Base-by-base conservation (phyloP, 2,329 filamentous ascomycete species). In the Phialocephala sp. region DNA sequence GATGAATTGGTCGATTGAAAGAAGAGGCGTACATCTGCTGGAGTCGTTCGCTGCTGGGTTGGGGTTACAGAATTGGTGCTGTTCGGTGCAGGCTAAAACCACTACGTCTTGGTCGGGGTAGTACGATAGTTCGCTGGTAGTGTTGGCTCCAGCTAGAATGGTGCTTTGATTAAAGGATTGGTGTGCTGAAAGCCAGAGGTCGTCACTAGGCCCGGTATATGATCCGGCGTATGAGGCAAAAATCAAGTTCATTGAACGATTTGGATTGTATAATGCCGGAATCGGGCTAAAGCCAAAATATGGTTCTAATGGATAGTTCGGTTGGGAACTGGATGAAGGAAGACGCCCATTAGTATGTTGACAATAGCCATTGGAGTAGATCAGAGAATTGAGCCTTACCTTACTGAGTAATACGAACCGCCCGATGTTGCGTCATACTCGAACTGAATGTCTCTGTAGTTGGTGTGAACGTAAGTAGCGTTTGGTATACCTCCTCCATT, bases 31-130 rank as follows among this genome's bases (percentile, higher is more conserved):
- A 18, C 50, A 54, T 15, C 14, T 6, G 4, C 14, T 4, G 3
- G 22, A 15, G 2, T 32, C 4, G n/a, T 54, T 35, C 8, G 24
- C 1, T 15, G 24, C 1, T 18, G 8, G 50, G 15, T 3, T 54
- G 8, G 45, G 45, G 5, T 54, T 54, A 24, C 50, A 54, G 24
- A 54, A 18, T 32, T 54, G 50, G 15, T 54, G 50, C 18, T 54
- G 50, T 18, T 54, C 50, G 1, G 22, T 27, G 24, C 50, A 54
- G 3, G 22, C 24, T 5, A 54, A 22, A 22, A 52, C 47, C 2
- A 4, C 9, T 2, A 52, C 47, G 8, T 11, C 4, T 18, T 27
- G 27, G 24, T 52, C 47, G 8, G 8, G 36, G 14, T 8, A 8
- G 14, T 39, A 39, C n/a, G n/a, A n/a, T 39, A 39, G 8, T 14